Conservation (phyloP, 2,329 filamentous ascomycete genomes). For the Cercospora sp. region DNA sequence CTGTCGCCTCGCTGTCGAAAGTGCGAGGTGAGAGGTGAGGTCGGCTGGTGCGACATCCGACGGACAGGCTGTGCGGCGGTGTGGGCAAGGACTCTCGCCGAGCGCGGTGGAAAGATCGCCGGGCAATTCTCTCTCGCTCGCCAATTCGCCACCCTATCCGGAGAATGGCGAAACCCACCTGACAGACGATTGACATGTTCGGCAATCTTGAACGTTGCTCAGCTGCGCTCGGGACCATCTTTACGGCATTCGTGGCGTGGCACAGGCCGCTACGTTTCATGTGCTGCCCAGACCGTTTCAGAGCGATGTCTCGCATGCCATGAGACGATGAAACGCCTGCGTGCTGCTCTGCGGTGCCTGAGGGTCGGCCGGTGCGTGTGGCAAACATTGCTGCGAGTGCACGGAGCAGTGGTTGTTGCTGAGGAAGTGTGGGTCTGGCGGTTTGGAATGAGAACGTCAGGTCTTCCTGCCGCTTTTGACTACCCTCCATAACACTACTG, state of each 20-base stretch:
- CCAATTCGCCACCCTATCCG: not conserved
- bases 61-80: not conserved
- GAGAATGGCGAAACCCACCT: not conserved
- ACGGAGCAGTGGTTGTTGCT: conserved; percentile 3
- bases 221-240: conserved; percentile 1
- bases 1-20: not conserved
- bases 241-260: conserved; percentile 8
- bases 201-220: not conserved
- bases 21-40: conserved; percentile 7
- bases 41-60: not conserved
- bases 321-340: conserved; percentile 7
- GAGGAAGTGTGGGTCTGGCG: not conserved
- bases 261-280: conserved; percentile 7
- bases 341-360: conserved; percentile 6
- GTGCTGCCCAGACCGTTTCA: conserved; percentile 7
- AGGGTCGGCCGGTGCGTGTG: not conserved
- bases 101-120: not conserved
- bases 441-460: conserved; percentile 7
- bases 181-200: not conserved
- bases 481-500: not conserved
- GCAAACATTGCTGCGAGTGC: conserved; percentile 2
- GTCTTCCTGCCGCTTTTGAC: not conserved
- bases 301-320: conserved; percentile 11
- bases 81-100: not conserved
- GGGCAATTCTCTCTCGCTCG: not conserved